Evolutionary conservation across 2,329 filamentous ascomycete species (phyloP), one percentile per base, ranked within the genome.

Genomic region (Hortaea werneckii): DNA sequence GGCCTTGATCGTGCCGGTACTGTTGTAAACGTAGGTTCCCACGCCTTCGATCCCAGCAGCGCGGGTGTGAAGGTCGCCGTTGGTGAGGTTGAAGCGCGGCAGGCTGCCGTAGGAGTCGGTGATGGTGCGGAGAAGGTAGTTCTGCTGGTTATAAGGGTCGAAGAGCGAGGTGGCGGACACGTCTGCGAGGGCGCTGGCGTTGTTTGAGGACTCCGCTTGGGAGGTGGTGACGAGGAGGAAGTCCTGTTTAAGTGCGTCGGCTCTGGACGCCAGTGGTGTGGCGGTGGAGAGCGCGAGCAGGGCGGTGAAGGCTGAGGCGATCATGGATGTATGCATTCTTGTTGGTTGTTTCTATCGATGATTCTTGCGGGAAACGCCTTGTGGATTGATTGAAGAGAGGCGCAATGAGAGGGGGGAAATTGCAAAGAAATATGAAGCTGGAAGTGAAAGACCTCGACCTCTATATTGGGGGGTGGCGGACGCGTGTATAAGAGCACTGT

Each of bases 151-250:
- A 57, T 60, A 58, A 1, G 66, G 64, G 40, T 65, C 60, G 52
- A 66, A 68, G 44, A 68, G 57, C 0, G 64, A 65, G 9, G 60
- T 66, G 5, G 65, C 65, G 32, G 58, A 63, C 28, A 68, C 66
- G 43, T 59, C 53, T 27, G 58, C 53, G 5, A 69, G 59, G 12
- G 53, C 43, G 6, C 60, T 60, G 13, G 62, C 58, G 48, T 65
- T 61, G 13, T 45, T 38, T 5, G 51, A 51, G 5, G 54, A 39
- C 20, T 51, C 43, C 29, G 53, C 45, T 44, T 63, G 60, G 39
- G 59, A 49, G 11, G 66, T 65, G 2, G 67, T 68, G n/a, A 68
- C 64, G 47, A 70, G 64, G 46, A 63, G 58, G 59, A 69, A 67
- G 45, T 61, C 52, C 30, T 27, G 38, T 37, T 12, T 37, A 41